A percentile compares a stretch with the other conserved stretches of the same genome.
These are phyloP conservation scores for Rhizopogon salebrosus DNA, from an alignment of 768 basidiomycete genomes.

Conservation along the genomic window DNA sequence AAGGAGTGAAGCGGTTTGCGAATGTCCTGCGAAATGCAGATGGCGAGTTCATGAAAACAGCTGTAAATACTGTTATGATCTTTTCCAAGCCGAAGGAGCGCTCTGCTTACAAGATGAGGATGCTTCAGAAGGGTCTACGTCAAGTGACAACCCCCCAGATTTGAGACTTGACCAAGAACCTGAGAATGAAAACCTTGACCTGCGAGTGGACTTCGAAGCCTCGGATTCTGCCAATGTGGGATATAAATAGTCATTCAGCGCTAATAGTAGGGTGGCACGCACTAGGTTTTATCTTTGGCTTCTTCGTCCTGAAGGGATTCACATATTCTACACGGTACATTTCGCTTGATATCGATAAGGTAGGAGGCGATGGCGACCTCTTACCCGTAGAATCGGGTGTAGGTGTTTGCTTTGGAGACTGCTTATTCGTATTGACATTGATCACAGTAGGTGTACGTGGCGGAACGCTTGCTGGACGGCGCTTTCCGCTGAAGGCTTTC, in stretches of 20 bases:
- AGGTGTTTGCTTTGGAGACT: neutral
- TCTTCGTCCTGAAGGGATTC: slow-evolving; percentile 13
- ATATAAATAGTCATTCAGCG: too few species aligned
- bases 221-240: neutral
- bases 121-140: neutral
- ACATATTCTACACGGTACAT: slow-evolving; percentile 10
- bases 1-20: slow-evolving; percentile 16
- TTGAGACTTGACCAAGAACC: neutral
- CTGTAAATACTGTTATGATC: neutral
- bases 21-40: slow-evolving; percentile 8
- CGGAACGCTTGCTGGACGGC: slow-evolving; percentile 4
- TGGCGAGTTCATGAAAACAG: neutral
- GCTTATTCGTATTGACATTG: neutral
- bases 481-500: slow-evolving; percentile 3
- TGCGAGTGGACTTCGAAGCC: neutral
- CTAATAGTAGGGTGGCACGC: neutral
- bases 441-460: neutral
- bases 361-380: neutral
- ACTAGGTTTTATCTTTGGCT: slow-evolving; percentile 8
- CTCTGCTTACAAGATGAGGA: neutral
- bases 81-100: neutral
- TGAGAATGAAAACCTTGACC: neutral
- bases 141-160: neutral
- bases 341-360: slow-evolving; percentile 1
- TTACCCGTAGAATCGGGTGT: neutral